phyloP scores from a whole-genome alignment of 202 grass and related monocot genomes.

The Schoenoplectus tabernaemontani region DNA sequence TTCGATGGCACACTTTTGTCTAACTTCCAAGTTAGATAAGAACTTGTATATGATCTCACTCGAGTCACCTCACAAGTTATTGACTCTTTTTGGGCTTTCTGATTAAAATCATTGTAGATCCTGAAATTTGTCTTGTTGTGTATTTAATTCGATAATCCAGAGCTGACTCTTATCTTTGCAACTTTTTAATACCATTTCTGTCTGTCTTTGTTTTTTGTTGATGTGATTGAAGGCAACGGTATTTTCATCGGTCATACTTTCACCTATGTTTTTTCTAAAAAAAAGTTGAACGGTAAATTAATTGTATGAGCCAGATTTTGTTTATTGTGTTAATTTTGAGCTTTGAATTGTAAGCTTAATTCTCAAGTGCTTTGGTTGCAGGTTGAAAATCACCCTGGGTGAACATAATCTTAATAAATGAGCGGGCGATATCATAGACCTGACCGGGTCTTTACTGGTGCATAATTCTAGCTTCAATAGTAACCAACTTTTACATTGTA shows the following conservation, averaged over 20 bases:
- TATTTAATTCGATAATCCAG: neutral
- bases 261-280: neutral
- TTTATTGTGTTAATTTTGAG: neutral
- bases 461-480: neutral
- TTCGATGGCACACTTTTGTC: neutral
- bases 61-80: neutral
- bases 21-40: neutral
- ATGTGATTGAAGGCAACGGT: neutral
- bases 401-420: constrained; percentile 16
- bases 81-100: neutral
- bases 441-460: constrained; percentile 20
- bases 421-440: constrained; percentile 18
- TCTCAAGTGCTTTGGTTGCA: neutral
- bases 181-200: no score
- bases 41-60: neutral
- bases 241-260: neutral
- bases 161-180: neutral
- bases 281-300: neutral
- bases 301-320: neutral
- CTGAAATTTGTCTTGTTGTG: no score
- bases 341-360: neutral
- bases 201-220: neutral
- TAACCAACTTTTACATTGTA: neutral
- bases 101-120: no score
- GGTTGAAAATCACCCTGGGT: constrained; percentile 8